A percentile compares a stretch with the other conserved stretches of the same genome.
These are phyloP conservation scores for Candida namnaoensis DNA, from an alignment of 805 yeast genomes.

Conservation along the genomic window DNA sequence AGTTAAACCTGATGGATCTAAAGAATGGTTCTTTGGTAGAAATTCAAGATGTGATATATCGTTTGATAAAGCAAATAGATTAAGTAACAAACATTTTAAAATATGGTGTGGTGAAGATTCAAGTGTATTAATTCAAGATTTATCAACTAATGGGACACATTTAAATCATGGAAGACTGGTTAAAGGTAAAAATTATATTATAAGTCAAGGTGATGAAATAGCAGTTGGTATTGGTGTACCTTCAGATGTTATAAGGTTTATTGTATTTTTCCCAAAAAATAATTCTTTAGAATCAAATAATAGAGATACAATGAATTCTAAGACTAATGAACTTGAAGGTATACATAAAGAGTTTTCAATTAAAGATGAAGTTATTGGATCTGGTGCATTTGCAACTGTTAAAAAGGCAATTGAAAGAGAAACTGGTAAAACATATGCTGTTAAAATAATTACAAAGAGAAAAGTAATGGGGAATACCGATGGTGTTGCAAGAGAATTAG, in stretches of 20 bases:
- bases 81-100: slow-evolving; percentile 69
- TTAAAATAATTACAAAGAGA: slow-evolving; percentile 78
- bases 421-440: slow-evolving; percentile 84
- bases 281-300: not conserved
- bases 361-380: slow-evolving; percentile 82
- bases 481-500: slow-evolving; percentile 82
- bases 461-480: slow-evolving; percentile 72
- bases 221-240: slow-evolving; percentile 83
- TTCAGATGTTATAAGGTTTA: slow-evolving; percentile 47
- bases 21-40: slow-evolving; percentile 71
- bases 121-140: slow-evolving; percentile 43
- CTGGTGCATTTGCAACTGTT: slow-evolving; percentile 98
- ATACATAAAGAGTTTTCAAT: slow-evolving; percentile 67
- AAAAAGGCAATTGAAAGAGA: slow-evolving; percentile 81
- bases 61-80: slow-evolving; percentile 49
- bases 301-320: slow-evolving; percentile 7
- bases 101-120: slow-evolving; percentile 53
- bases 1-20: slow-evolving; percentile 23
- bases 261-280: slow-evolving; percentile 29
- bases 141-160: slow-evolving; percentile 89
- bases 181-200: slow-evolving; percentile 68
- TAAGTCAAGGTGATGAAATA: slow-evolving; percentile 90
- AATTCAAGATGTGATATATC: slow-evolving; percentile 55
- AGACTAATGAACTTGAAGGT: slow-evolving; percentile 23
- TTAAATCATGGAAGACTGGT: slow-evolving; percentile 67